Evolutionary conservation across 192 early-diverging fungal genomes (phyloP).

Genomic region (Piromyces sp.): DNA sequence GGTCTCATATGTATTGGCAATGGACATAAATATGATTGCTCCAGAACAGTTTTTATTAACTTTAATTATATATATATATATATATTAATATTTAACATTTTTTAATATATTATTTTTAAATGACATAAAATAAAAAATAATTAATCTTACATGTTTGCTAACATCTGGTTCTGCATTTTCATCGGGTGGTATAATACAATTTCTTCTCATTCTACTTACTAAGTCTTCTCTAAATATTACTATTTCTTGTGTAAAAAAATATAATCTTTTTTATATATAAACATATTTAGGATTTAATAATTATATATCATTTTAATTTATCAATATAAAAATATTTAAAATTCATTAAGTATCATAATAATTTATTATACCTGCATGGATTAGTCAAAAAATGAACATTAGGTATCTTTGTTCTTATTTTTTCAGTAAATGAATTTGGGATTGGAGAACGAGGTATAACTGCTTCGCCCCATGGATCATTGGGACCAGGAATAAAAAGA

Average conservation of each 20-base stretch:
- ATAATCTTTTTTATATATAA: conserved; percentile 44
- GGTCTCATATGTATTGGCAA: conserved; percentile 59
- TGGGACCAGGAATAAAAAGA: conserved; percentile 75
- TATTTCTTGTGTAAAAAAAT: conserved; percentile 80
- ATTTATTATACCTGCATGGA: conserved; percentile 46
- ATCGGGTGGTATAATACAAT: conserved; percentile 45
- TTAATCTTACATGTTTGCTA: conserved; percentile 9
- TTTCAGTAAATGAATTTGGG: conserved; percentile 47
- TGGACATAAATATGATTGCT: conserved; percentile 71
- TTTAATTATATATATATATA: too few relatives aligned
- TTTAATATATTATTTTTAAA: too few relatives aligned
- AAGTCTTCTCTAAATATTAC: conserved; percentile 78
- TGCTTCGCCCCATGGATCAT: conserved; percentile 62
- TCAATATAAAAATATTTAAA: too few relatives aligned
- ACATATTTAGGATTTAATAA: too few relatives aligned
- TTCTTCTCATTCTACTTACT: conserved; percentile 52
- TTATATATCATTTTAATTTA: too few relatives aligned
- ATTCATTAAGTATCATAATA: too few relatives aligned
- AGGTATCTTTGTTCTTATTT: conserved; percentile 34
- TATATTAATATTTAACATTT: too few relatives aligned
- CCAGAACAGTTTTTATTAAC: conserved; percentile 63
- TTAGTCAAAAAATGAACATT: conserved; percentile 56
- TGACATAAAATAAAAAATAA: neutral
- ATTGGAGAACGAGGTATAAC: conserved; percentile 58
- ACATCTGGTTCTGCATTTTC: conserved; percentile 10